Evolutionary conservation across 768 basidiomycete genomes (phyloP).

Genomic region (Thelephora ganbajun): DNA sequence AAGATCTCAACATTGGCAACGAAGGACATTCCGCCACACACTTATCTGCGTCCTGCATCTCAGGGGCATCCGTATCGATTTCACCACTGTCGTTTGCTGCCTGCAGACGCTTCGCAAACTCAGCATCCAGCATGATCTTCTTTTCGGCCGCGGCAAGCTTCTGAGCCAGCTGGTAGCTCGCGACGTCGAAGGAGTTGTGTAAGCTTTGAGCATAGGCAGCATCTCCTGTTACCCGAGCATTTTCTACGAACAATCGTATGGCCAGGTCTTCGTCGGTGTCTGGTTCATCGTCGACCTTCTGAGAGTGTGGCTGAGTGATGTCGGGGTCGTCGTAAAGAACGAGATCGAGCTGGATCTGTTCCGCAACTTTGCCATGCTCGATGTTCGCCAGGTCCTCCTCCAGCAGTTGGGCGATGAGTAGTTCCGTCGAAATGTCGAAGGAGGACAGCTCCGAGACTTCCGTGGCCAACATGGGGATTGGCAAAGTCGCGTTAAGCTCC

Average conservation of each 20-base stretch:
- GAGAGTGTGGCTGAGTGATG: not conserved
- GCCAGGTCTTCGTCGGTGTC: conserved; percentile 17
- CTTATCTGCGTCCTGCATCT: conserved; percentile 20
- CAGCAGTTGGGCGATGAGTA: conserved; percentile 21
- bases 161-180: conserved; percentile 21
- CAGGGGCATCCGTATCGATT: conserved; percentile 12
- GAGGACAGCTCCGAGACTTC: not conserved
- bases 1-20: not conserved
- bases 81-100: conserved; percentile 16
- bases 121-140: conserved; percentile 21
- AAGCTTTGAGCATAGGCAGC: conserved; percentile 19
- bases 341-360: conserved; percentile 19
- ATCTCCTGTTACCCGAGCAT: conserved; percentile 18
- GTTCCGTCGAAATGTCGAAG: conserved; percentile 17
- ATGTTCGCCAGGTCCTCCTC: conserved; percentile 17
- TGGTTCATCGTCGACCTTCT: conserved; percentile 1
- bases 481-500: not conserved
- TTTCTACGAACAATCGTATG: conserved; percentile 15
- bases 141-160: conserved; percentile 23
- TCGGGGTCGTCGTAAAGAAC: conserved; percentile 9
- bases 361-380: conserved; percentile 16
- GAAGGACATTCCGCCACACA: conserved; percentile 1
- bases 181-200: conserved; percentile 16
- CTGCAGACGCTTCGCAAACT: conserved; percentile 23
- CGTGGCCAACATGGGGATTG: not conserved